Evolutionary conservation across 2,329 filamentous ascomycete species (phyloP), one percentile per base, ranked within the genome.

Genomic region (Clonostachys sp.): DNA sequence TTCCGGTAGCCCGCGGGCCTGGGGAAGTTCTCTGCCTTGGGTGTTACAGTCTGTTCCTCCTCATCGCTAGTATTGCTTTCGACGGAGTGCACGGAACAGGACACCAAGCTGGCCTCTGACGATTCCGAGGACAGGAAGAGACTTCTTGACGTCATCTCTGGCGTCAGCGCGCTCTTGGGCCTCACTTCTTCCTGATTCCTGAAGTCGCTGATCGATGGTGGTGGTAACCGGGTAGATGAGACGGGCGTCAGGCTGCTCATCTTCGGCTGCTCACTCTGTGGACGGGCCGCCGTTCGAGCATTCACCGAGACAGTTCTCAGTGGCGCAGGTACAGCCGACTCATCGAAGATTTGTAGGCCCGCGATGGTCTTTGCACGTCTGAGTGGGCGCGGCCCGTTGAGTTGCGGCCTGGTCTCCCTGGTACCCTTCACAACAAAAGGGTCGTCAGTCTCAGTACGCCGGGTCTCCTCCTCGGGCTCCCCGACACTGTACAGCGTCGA

Each of bases 401-500:
- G 18, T 30, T 35, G 20, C 18, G 34, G 40, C 16, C 24, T 34
- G 24, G 24, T 35, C 34, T 18, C 14, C 10, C 12, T 6, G 2
- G 14, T 18, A 18, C 40, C 13, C 12, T 14, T 12, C 18, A 63
- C 63, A 2, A 64, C 54, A 42, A 68, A 68, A 0, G 66, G 65
- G 33, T 68, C 66, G 18, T 57, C 48, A 2, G 24, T 18, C 34
- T 40, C 34, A 3, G 40, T 30, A 12, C 18, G 12, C n/a, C 38
- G 41, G 8, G 45, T 49, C 16, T 61, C 61, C 7, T 71, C 67
- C 9, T 73, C 68, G 2, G 66, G 62, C 46, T 79, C 76, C 33
- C 77, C 75, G 43, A 73, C 74, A 49, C 77, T 81, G 51, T 80
- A 80, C 6, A 82, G 58, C 0, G 78, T 82, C 5, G 78, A 82